A percentile compares a stretch with the other conserved stretches of the same genome.
Conservation (phyloP, 1,139 yeast species). For the Protomyces lactucae-debilis region DNA sequence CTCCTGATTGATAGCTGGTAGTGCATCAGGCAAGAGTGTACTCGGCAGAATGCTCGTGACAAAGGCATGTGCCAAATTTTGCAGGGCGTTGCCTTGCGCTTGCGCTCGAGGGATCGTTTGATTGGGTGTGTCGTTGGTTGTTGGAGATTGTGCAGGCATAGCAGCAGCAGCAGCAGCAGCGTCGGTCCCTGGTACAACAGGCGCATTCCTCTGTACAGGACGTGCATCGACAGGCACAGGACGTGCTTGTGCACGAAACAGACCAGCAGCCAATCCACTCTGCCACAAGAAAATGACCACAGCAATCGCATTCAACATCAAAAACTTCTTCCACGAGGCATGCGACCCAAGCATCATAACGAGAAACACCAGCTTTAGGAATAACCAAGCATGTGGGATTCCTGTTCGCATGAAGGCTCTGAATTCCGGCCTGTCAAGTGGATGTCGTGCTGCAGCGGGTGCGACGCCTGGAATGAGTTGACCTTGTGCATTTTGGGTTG, state of each 20-base stretch:
- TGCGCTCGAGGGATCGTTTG: not conserved
- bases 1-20: not conserved
- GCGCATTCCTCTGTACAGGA: not conserved
- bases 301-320: conserved; percentile 9
- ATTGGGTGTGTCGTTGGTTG: not conserved
- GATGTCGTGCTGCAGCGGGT: not conserved
- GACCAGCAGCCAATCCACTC: conserved; percentile 9
- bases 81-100: not conserved
- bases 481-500: not conserved
- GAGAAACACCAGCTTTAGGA: conserved; percentile 15
- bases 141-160: not conserved
- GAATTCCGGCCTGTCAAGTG: not conserved
- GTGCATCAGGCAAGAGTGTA: not conserved
- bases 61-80: conserved; percentile 2
- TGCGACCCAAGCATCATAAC: conserved; percentile 18
- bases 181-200: not conserved
- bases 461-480: not conserved
- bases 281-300: conserved; percentile 21
- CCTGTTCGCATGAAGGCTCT: conserved; percentile 4
- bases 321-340: conserved; percentile 11
- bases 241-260: not conserved
- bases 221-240: not conserved
- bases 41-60: conserved; percentile 1
- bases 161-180: not conserved
- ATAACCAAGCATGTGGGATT: conserved; percentile 20